These are phyloP conservation scores for Chlamydomonas applanata DNA, from an alignment of 139 green algal genomes.

Conservation along the genomic window DNA sequence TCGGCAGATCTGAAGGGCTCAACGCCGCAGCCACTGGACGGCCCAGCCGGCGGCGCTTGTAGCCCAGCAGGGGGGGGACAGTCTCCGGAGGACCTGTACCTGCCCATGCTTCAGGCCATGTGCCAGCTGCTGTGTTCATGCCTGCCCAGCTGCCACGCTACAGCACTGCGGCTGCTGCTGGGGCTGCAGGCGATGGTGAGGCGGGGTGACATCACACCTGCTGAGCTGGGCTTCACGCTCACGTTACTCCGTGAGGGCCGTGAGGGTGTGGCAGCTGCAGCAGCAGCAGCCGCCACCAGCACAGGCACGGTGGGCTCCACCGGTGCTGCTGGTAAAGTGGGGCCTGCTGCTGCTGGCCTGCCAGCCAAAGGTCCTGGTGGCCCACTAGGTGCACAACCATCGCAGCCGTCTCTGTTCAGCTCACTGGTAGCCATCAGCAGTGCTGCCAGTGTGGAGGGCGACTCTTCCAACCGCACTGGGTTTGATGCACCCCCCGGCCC, in stretches of 20 bases:
- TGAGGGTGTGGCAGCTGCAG: not conserved
- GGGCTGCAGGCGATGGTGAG: conserved; percentile 6
- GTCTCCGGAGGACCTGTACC: conserved; percentile 1
- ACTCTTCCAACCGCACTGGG: too few relatives aligned
- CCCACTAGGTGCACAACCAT: too few relatives aligned
- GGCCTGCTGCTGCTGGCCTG: too few relatives aligned
- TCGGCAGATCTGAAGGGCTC: not conserved
- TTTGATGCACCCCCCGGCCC: not conserved
- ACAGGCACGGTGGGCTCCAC: not conserved
- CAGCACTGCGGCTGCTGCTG: conserved; percentile 26
- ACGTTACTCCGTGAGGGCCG: conserved; percentile 11
- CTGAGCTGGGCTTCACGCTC: conserved; percentile 11
- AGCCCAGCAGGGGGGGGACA: not conserved
- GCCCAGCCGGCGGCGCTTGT: not conserved
- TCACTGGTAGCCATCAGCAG: too few relatives aligned
- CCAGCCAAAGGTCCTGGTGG: too few relatives aligned
- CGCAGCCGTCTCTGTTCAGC: too few relatives aligned
- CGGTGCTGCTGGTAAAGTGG: not conserved
- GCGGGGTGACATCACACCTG: not conserved
- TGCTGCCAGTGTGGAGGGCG: too few relatives aligned
- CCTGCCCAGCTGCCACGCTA: conserved; percentile 1
- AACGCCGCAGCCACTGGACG: not conserved
- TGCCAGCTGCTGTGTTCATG: conserved; percentile 13
- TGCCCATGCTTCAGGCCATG: conserved; percentile 10
- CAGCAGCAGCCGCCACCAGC: not conserved